Base-by-base conservation (phyloP, 441 rosid species). In the Arabidopsis lyrata region DNA sequence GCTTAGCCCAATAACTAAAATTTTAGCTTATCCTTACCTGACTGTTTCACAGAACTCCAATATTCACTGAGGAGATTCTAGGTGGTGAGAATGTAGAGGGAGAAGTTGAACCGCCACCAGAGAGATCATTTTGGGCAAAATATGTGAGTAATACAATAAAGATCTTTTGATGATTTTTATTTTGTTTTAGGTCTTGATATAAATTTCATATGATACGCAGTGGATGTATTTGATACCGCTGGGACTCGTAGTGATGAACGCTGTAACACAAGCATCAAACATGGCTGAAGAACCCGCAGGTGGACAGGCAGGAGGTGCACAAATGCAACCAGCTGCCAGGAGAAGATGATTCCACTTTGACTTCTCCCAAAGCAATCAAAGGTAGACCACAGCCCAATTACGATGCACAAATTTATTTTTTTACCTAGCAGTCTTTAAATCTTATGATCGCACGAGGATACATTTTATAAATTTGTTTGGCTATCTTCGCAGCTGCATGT, bases 211-310 rank as follows among this genome's bases (percentile, higher is more conserved):
- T 76, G 79, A 56, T 71, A 52, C 59, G 65, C 66, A 92, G 98
- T 95, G 98, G 98, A 95, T 95, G 97, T 92, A 92, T 67, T 68
- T 84, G 85, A 91, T 92, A 60, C 99, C 99, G 5, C 86, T 92
- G 54, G 98, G 96, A 66, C 90, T 95, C 66, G 81, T 92, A 27
- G 89, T 84, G 73, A 91, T 88, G 96, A 95, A 95, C 76, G 97
- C 92, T 15, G 31, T 91, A 47, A 92, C 98, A 20, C 99, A 95
- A 88, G 97, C 93, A 31, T 81, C 91, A 93, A 91, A 92, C 71
- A 68, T 89, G 85, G 90, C 94, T 0, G 99, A 90, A 79, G 95
- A 84, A 72, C 97, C 82, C 80, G 79, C 88, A 0, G 78, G 83
- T 42, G 96, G 86, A 55, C 92, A 79, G 50, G 58, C 84, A 15